These are phyloP conservation scores for Ceratocystis variospora DNA, from an alignment of 2,329 filamentous ascomycete genomes.

Conservation along the genomic window DNA sequence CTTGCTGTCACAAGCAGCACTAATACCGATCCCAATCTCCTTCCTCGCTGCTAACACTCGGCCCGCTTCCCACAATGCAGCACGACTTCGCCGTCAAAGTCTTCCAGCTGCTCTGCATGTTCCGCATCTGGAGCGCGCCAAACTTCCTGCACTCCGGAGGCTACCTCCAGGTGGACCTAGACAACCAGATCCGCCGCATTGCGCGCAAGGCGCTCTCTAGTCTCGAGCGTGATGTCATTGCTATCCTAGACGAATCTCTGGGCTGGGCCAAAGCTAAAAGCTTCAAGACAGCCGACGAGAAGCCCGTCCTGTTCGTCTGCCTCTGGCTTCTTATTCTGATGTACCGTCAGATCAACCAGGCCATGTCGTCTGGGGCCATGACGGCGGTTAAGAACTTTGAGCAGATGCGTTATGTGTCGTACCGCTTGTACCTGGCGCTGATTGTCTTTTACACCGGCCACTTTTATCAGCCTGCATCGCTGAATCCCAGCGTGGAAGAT, in stretches of 20 bases:
- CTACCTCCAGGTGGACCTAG: slow-evolving; percentile 21
- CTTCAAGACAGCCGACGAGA: slow-evolving; percentile 29
- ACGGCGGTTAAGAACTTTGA: slow-evolving; percentile 23
- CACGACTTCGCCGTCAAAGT: slow-evolving; percentile 32
- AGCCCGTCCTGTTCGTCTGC: slow-evolving; percentile 35
- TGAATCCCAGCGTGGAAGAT: slow-evolving; percentile 19
- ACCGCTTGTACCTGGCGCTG: slow-evolving; percentile 20
- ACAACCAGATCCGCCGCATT: slow-evolving; percentile 30
- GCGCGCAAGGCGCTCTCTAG: slow-evolving; percentile 28
- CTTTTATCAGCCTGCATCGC: slow-evolving; percentile 20
- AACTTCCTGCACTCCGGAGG: slow-evolving; percentile 30
- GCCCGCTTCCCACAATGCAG: slow-evolving; percentile 23
- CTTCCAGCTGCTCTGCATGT: slow-evolving; percentile 36
- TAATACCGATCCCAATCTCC: background rate
- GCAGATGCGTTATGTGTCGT: slow-evolving; percentile 5
- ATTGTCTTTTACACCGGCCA: slow-evolving; percentile 22
- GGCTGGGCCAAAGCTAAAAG: slow-evolving; percentile 25
- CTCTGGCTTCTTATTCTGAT: slow-evolving; percentile 38
- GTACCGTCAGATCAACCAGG: slow-evolving; percentile 30
- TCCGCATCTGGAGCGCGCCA: slow-evolving; percentile 35
- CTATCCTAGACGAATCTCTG: slow-evolving; percentile 30
- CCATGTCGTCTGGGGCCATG: slow-evolving; percentile 18
- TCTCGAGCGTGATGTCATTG: slow-evolving; percentile 30
- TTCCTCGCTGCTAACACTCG: background rate
- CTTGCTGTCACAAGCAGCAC: slow-evolving; percentile 16